A percentile compares a stretch with the other conserved stretches of the same genome.
phyloP scores from a whole-genome alignment of 371 early-diverging fungal species.

The Conidiobolus coronatus region DNA sequence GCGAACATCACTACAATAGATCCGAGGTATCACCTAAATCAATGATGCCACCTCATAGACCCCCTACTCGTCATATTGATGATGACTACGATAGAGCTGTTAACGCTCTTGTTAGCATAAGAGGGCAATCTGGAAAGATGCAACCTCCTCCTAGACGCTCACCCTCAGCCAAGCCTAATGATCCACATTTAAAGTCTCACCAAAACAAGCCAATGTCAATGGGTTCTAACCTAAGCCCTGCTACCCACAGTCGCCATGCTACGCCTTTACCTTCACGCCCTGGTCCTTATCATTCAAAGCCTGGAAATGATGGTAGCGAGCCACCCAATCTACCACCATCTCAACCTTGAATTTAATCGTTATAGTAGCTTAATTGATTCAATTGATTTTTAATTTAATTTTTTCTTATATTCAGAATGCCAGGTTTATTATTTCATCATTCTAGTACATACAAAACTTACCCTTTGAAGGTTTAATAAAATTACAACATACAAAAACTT shows the following conservation, averaged over 20 bases:
- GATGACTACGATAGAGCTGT: constrained; percentile 5
- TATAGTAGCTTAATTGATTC: too few species aligned
- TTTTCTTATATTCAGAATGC: too few species aligned
- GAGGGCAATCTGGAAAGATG: constrained; percentile 6
- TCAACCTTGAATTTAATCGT: too few species aligned
- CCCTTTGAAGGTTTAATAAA: too few species aligned
- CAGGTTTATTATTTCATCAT: too few species aligned
- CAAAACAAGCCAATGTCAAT: constrained; percentile 17
- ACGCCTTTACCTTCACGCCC: too few species aligned
- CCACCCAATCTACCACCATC: too few species aligned
- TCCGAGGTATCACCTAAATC: background rate
- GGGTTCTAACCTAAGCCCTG: constrained; percentile 23
- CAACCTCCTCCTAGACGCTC: constrained; percentile 4
- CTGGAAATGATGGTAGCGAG: too few species aligned
- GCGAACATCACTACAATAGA: background rate
- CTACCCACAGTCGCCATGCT: constrained; percentile 13
- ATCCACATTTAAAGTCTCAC: constrained; percentile 6
- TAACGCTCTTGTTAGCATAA: constrained; percentile 2
- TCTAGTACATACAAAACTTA: too few species aligned
- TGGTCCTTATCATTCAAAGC: too few species aligned
- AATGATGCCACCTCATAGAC: background rate
- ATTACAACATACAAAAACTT: too few species aligned
- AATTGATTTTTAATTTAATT: too few species aligned
- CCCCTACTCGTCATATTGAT: constrained; percentile 3
- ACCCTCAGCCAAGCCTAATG: background rate